Evolutionary conservation across 345 rosid species (phyloP).

Genomic region (Rhodamnia rubescens): DNA sequence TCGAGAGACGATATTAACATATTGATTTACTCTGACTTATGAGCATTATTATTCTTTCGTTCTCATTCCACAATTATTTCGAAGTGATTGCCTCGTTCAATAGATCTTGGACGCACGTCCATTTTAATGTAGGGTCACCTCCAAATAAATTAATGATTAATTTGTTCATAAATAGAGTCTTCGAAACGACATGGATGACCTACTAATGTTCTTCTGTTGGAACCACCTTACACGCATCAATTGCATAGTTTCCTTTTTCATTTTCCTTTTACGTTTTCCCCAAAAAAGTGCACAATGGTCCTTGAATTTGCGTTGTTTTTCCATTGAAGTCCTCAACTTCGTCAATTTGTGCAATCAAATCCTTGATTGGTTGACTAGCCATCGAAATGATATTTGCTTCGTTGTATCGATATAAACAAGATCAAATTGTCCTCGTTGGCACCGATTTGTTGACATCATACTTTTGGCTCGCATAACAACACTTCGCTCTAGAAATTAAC

Average conservation of each 20-base stretch:
- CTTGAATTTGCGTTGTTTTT: not conserved
- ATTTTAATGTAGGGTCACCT: not conserved
- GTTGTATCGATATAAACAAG: not conserved
- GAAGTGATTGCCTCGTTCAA: not conserved
- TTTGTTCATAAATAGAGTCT: not conserved
- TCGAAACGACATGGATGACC: not conserved
- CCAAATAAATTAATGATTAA: not conserved
- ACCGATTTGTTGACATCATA: not conserved
- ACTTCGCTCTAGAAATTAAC: too few relatives aligned
- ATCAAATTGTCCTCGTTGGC: not conserved
- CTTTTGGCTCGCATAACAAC: not conserved
- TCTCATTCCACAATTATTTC: not conserved
- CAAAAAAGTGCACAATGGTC: not conserved
- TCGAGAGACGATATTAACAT: not conserved
- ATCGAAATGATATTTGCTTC: not conserved
- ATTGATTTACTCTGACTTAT: not conserved
- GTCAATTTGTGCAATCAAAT: not conserved
- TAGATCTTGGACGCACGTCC: not conserved
- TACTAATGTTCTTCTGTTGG: not conserved
- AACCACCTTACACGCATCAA: not conserved
- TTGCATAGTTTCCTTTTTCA: not conserved
- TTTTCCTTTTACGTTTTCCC: not conserved
- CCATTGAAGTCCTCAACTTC: not conserved
- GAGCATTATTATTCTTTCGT: not conserved
- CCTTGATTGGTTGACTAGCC: not conserved